Evolutionary conservation across 2,329 filamentous ascomycete species (phyloP).

Genomic region (Colletotrichum scovillei): DNA sequence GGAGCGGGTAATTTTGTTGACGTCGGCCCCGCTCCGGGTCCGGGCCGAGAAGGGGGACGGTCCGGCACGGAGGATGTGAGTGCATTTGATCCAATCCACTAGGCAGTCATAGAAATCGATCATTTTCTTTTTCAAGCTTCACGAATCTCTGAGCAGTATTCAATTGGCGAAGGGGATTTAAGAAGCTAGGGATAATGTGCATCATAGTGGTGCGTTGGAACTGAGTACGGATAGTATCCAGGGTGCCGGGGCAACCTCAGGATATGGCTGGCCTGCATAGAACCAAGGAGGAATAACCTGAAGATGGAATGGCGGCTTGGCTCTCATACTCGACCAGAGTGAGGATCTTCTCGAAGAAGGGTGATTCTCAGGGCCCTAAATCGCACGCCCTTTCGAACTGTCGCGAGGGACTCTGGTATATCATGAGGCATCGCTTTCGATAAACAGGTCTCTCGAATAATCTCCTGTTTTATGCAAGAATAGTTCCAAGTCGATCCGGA

Average conservation of each 20-base stretch:
- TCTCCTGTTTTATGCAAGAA: neutral
- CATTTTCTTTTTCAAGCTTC: too few relatives aligned
- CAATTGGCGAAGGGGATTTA: neutral
- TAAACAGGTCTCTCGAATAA: neutral
- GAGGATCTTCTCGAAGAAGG: neutral
- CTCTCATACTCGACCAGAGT: neutral
- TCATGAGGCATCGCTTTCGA: neutral
- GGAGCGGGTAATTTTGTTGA: neutral
- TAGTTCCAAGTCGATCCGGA: too few relatives aligned
- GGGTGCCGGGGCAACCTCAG: neutral
- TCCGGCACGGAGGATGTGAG: neutral
- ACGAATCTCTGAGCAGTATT: too few relatives aligned
- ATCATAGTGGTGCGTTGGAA: neutral
- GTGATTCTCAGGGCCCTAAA: neutral
- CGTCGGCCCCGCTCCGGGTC: conserved; percentile 3
- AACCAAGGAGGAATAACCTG: neutral
- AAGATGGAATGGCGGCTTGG: neutral
- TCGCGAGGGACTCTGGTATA: neutral
- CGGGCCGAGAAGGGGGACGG: neutral
- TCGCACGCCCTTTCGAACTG: neutral
- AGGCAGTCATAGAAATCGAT: neutral
- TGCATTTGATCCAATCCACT: neutral
- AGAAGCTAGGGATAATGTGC: neutral
- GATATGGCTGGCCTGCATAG: neutral
- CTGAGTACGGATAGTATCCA: neutral